Conservation (phyloP, 1,139 yeast species). For the Wickerhamiella infanticola region DNA sequence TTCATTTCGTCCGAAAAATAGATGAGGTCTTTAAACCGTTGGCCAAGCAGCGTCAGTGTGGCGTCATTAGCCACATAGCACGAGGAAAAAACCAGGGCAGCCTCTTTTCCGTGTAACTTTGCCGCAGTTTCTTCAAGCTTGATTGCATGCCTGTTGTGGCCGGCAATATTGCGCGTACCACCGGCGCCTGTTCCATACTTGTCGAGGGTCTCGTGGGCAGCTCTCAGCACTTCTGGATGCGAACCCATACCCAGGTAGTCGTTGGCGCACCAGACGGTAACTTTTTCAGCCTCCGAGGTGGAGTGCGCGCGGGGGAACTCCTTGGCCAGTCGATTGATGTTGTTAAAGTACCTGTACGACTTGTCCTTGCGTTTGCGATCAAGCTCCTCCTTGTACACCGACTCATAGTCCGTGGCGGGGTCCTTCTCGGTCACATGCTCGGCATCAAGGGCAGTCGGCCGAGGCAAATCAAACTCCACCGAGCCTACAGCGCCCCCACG, state of each 20-base stretch:
- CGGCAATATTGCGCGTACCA: constrained; percentile 97
- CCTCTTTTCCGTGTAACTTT: constrained; percentile 84
- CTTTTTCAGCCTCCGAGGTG: constrained; percentile 48
- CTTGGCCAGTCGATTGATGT: constrained; percentile 84
- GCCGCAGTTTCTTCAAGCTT: constrained; percentile 77
- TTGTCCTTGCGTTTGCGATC: constrained; percentile 67
- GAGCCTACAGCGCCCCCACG: constrained; percentile 13
- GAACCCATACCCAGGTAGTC: constrained; percentile 93
- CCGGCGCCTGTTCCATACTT: constrained; percentile 98
- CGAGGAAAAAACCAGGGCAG: constrained; percentile 85
- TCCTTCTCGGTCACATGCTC: constrained; percentile 15
- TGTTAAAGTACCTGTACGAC: constrained; percentile 90
- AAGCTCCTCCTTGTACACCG: constrained; percentile 47
- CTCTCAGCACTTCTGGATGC: constrained; percentile 51
- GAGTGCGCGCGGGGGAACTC: constrained; percentile 92
- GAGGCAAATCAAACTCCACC: neutral
- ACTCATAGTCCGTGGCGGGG: constrained; percentile 52
- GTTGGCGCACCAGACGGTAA: constrained; percentile 97
- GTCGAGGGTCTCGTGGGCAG: constrained; percentile 69
- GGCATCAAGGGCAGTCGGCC: constrained; percentile 3
- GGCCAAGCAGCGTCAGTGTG: constrained; percentile 80
- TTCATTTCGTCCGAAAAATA: constrained; percentile 85
- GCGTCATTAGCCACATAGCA: constrained; percentile 98
- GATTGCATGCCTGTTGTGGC: constrained; percentile 83
- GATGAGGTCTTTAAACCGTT: constrained; percentile 75